Conservation (phyloP, 768 basidiomycete species). For the Coprinopsis cinerea region DNA sequence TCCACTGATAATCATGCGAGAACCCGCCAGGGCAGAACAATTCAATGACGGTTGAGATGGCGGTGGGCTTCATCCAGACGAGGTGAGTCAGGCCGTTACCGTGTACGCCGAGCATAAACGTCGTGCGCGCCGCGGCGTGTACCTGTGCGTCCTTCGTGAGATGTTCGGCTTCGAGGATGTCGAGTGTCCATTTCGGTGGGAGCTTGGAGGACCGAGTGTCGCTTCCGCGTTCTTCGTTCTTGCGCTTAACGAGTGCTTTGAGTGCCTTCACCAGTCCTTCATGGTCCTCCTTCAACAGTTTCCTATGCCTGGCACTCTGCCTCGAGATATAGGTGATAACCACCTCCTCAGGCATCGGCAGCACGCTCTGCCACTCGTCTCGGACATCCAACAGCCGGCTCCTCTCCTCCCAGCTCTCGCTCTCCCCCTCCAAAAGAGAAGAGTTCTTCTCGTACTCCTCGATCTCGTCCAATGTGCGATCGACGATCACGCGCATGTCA, state of each 20-base stretch:
- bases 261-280: constrained; percentile 45
- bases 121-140: constrained; percentile 55
- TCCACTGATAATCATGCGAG: constrained; percentile 87
- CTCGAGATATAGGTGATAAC: constrained; percentile 72
- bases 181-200: constrained; percentile 49
- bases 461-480: neutral
- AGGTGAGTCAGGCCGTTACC: constrained; percentile 83
- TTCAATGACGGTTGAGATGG: constrained; percentile 77
- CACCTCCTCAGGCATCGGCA: constrained; percentile 42
- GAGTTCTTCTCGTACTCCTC: constrained; percentile 10
- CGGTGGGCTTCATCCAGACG: constrained; percentile 76
- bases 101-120: constrained; percentile 70
- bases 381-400: constrained; percentile 16
- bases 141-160: constrained; percentile 76
- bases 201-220: too few relatives aligned
- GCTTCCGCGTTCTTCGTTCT: constrained; percentile 21
- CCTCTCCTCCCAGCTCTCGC: neutral
- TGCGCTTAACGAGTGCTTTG: constrained; percentile 39
- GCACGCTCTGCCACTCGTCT: constrained; percentile 21
- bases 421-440: constrained; percentile 8
- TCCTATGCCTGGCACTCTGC: constrained; percentile 46
- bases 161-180: constrained; percentile 55
- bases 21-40: constrained; percentile 79
- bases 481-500: neutral
- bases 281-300: constrained; percentile 52